Conservation (phyloP, 163 green algal genomes). For the Scenedesmus sp. region DNA sequence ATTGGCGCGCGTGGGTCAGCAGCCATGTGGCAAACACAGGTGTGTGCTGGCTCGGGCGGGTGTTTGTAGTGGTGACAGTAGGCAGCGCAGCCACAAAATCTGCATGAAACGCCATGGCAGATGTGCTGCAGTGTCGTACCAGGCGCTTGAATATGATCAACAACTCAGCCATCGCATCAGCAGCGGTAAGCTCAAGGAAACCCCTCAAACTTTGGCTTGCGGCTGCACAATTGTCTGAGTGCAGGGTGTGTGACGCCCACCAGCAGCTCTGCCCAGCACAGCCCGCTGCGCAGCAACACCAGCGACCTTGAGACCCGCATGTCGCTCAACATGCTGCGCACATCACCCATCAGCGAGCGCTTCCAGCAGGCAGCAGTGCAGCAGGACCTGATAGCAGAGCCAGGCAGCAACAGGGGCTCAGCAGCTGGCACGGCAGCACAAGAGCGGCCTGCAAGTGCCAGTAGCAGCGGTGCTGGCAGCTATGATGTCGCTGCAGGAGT, state of each 20-base stretch:
- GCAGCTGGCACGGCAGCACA: background rate
- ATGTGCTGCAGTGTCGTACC: too few relatives aligned
- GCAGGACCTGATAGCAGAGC: slow-evolving; percentile 32
- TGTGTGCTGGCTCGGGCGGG: background rate
- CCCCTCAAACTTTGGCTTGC: background rate
- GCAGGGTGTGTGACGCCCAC: background rate
- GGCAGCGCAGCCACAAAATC: background rate
- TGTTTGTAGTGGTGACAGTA: background rate
- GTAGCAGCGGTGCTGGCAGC: background rate
- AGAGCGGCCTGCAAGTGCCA: background rate
- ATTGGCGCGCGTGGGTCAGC: slow-evolving; percentile 35
- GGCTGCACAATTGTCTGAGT: background rate
- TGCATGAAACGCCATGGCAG: too few relatives aligned
- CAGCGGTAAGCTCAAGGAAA: background rate
- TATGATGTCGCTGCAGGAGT: background rate
- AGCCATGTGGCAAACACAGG: slow-evolving; percentile 9
- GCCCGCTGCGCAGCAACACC: background rate
- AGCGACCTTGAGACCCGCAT: background rate
- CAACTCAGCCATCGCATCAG: too few relatives aligned
- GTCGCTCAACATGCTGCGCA: slow-evolving; percentile 5
- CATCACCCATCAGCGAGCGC: slow-evolving; percentile 27
- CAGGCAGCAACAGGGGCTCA: slow-evolving; percentile 12
- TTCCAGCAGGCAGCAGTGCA: slow-evolving; percentile 37
- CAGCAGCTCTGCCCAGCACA: background rate
- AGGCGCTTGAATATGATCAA: background rate